phyloP scores from a whole-genome alignment of 805 yeast species.

The Candida taoyuanica region DNA sequence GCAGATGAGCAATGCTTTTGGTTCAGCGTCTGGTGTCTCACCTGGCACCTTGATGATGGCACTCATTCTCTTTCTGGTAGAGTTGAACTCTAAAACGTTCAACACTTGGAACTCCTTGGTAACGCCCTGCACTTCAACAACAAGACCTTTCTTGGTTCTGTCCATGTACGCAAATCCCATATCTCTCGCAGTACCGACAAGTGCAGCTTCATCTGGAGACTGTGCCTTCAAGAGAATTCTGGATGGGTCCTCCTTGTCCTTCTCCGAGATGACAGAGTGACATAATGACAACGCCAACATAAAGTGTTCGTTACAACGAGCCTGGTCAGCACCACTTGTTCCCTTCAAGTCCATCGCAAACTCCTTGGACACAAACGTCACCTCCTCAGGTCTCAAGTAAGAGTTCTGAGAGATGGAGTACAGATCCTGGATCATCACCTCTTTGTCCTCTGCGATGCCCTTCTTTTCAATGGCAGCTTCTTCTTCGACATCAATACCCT shows the following conservation, averaged over 20 bases:
- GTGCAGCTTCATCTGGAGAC: conserved; percentile 84
- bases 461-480: conserved; percentile 49
- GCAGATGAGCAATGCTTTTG: conserved; percentile 63
- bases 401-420: conserved; percentile 34
- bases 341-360: conserved; percentile 62
- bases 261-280: conserved; percentile 72
- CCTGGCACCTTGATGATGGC: conserved; percentile 56
- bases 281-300: conserved; percentile 74
- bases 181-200: conserved; percentile 77
- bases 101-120: conserved; percentile 67
- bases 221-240: conserved; percentile 64
- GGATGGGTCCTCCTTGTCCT: conserved; percentile 53
- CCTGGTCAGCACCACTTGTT: conserved; percentile 45
- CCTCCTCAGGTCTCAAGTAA: conserved; percentile 49
- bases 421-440: conserved; percentile 50
- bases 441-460: conserved; percentile 53
- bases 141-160: conserved; percentile 62
- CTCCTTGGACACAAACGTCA: conserved; percentile 65
- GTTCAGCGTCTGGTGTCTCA: conserved; percentile 34
- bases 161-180: conserved; percentile 65
- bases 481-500: conserved; percentile 68
- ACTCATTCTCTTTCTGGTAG: conserved; percentile 86
- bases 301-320: conserved; percentile 61
- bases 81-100: conserved; percentile 72
- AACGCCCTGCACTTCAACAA: conserved; percentile 65